Conservation (phyloP, 345 rosid species). For the Citrus sp. region DNA sequence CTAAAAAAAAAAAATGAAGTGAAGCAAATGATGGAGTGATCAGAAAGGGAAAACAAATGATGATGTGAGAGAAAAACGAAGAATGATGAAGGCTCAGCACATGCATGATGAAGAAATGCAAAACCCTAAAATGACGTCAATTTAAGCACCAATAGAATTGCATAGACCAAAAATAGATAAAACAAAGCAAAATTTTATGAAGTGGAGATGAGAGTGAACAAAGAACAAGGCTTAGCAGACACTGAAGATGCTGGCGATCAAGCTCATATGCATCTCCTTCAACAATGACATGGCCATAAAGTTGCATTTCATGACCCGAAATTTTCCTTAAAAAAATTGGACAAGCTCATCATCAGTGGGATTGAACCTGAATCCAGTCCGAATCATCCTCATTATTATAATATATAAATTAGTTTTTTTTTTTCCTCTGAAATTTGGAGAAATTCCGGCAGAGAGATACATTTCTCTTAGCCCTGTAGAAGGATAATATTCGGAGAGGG, state of each 20-base stretch:
- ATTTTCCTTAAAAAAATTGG: constrained; percentile 13
- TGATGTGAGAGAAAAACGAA: no score
- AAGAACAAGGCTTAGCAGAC: not conserved
- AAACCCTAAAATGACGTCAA: no score
- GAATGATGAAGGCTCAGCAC: no score
- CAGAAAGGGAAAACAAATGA: no score
- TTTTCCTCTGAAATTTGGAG: not conserved
- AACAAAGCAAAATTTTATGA: no score
- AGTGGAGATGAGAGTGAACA: no score
- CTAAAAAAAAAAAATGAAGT: no score
- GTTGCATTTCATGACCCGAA: constrained; percentile 11
- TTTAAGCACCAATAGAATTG: no score
- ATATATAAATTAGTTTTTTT: no score
- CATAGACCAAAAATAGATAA: no score
- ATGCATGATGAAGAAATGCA: no score
- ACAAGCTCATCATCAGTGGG: constrained; percentile 29
- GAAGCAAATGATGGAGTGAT: no score
- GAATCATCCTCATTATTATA: not conserved
- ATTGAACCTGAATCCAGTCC: constrained; percentile 28
- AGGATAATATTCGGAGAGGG: not conserved
- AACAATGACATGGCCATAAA: constrained; percentile 7
- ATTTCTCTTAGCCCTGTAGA: not conserved
- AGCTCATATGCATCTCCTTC: constrained; percentile 13
- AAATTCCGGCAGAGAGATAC: not conserved
- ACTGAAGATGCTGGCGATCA: constrained; percentile 20